Percentiles rank a stretch among this genome's conserved stretches.
phyloP scores from a whole-genome alignment of 345 rosid genomes.

The Corchorus olitorius region DNA sequence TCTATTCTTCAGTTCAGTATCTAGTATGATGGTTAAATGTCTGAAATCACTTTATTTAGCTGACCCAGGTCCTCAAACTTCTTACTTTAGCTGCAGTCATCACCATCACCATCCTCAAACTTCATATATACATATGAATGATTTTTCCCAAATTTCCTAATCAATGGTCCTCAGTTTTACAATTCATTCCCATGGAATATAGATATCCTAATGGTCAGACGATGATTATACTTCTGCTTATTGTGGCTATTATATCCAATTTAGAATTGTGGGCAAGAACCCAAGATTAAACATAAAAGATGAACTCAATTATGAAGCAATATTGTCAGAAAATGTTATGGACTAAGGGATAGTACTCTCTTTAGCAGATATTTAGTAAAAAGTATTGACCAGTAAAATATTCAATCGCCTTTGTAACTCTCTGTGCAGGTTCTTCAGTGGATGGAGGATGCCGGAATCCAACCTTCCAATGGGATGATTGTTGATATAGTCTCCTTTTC shows the following conservation, averaged over 20 bases:
- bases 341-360: not conserved
- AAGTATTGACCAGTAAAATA: not conserved
- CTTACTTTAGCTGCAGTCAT: not conserved
- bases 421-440: conserved; percentile 70
- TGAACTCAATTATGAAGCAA: not conserved
- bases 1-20: conserved; percentile 5
- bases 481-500: conserved; percentile 62
- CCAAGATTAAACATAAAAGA: not conserved
- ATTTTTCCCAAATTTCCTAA: not conserved
- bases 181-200: not conserved
- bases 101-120: no score
- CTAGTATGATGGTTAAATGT: conserved; percentile 13
- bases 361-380: not conserved
- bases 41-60: not conserved
- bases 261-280: not conserved
- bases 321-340: not conserved
- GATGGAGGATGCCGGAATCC: conserved; percentile 77
- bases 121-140: not conserved
- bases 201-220: not conserved
- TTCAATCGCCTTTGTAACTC: not conserved
- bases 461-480: conserved; percentile 73
- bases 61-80: not conserved
- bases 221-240: not conserved
- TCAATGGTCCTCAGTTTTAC: not conserved
- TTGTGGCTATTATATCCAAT: not conserved